phyloP scores from a whole-genome alignment of 1,284 basidiomycete genomes.

The Melampsora larici-populina region DNA sequence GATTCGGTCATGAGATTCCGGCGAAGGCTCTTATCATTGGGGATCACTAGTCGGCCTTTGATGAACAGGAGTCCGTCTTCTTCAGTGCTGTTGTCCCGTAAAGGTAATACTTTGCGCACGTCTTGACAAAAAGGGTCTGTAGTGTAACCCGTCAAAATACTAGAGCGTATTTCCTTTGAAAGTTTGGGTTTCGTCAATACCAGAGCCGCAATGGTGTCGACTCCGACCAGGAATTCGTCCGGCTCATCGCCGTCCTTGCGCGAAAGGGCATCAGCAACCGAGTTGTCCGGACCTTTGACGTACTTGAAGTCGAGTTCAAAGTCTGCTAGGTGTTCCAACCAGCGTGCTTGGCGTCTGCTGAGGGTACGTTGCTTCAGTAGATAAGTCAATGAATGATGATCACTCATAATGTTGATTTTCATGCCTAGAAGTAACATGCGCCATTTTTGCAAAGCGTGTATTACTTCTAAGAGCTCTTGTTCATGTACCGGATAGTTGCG shows the following conservation, averaged over 20 bases:
- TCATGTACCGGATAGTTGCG: no score
- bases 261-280: no score
- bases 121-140: not conserved
- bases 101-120: not conserved
- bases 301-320: no score
- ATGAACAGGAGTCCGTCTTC: not conserved
- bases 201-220: not conserved
- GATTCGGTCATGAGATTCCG: not conserved
- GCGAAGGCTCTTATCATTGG: not conserved
- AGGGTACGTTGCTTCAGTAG: no score
- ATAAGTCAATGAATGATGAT: no score
- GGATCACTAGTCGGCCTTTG: not conserved
- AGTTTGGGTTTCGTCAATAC: not conserved
- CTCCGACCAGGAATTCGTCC: not conserved
- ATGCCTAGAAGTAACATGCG: not conserved
- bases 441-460: slow-evolving; percentile 1
- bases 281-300: no score
- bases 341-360: no score
- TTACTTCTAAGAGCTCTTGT: no score
- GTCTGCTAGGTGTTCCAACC: no score
- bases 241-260: no score
- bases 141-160: not conserved
- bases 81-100: not conserved
- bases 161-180: not conserved
- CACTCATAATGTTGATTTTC: no score